These are phyloP conservation scores for Pleurotus sapidus DNA, from an alignment of 768 basidiomycete genomes.

Conservation along the genomic window DNA sequence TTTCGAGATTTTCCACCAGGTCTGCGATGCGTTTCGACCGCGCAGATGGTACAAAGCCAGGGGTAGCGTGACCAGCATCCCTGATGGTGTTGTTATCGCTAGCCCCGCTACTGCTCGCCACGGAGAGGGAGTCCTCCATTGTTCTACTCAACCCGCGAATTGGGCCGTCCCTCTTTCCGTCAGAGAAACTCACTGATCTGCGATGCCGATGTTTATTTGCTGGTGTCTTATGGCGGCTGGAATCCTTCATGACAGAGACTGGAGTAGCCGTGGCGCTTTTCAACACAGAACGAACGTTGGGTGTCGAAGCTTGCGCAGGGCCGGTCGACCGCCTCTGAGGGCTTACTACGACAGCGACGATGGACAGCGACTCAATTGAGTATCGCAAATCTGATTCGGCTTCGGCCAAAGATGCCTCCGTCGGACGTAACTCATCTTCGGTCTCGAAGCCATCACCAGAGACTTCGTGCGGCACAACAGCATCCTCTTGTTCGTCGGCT, in stretches of 20 bases:
- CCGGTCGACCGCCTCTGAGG: constrained; percentile 9
- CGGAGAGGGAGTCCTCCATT: constrained; percentile 33
- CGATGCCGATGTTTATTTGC: constrained; percentile 61
- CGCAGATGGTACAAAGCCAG: constrained; percentile 50
- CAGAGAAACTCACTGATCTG: constrained; percentile 96
- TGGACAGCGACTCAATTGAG: constrained; percentile 4
- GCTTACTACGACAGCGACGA: constrained; percentile 4
- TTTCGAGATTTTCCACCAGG: constrained; percentile 71
- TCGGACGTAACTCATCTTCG: constrained; percentile 8
- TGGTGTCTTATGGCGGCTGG: constrained; percentile 55
- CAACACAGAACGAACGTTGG: constrained; percentile 40
- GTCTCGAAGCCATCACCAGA: constrained; percentile 31
- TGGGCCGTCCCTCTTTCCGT: constrained; percentile 88
- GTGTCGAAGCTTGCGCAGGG: constrained; percentile 20
- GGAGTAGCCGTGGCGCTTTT: constrained; percentile 50
- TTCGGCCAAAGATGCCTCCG: constrained; percentile 5
- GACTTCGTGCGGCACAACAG: constrained; percentile 27
- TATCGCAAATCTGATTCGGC: constrained; percentile 6
- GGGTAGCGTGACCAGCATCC: constrained; percentile 12
- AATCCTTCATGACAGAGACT: constrained; percentile 55
- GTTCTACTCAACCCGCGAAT: constrained; percentile 56
- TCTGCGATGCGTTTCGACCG: constrained; percentile 80
- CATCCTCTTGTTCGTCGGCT: constrained; percentile 36
- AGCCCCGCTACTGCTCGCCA: constrained; percentile 16
- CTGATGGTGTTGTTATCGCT: constrained; percentile 14